Base-by-base conservation (phyloP, 257 asterid species). In the Salvia splendens region DNA sequence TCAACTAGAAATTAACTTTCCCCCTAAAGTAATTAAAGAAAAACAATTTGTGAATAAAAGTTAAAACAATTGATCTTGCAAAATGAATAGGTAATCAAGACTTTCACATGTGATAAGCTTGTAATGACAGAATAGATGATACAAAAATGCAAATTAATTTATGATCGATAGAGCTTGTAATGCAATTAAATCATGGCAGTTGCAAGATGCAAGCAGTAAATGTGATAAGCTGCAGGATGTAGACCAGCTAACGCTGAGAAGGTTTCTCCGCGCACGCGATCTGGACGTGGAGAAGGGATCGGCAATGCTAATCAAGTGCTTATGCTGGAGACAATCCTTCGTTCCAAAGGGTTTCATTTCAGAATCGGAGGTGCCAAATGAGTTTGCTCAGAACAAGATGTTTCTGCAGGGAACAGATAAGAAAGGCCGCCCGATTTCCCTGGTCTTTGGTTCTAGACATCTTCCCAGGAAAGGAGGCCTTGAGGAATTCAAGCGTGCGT, bases 221-320 rank as follows among this genome's bases (percentile, higher is more conserved):
- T 40, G 15, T 8, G 33, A 38, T 14, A 15, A 12, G 30, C 30
- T 17, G 17, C 83, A 90, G 97, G 88, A 80, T 5, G 48, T 80
- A n/a, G 91, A 90, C 59, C 94, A 93, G 55, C 40, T 49, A 6
- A 77, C 87, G 20, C 73, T 93, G 33, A 61, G 87, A 82, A 82
- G 98, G 58, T 93, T 93, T 75, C 97, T 93, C 16, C 84, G 87
- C 0, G 97, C 98, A 0, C 87, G 97, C 0, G 83, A 82, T 67
- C 78, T 68, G 5, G 84, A 86, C 61, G 56, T 77, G 45, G 87
- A 84, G 75, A 88, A 84, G 81, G 88, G 89, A 51, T 81, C 80
- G 0, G 4, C 45, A 2, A 87, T 93, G 97, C 64, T 86, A n/a
- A 5, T 71, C 66, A 85, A 79, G n/a, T 82, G 75, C 70, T 60